Base-by-base conservation (phyloP, 129 eudicot genomes). In the Arctium minus region DNA sequence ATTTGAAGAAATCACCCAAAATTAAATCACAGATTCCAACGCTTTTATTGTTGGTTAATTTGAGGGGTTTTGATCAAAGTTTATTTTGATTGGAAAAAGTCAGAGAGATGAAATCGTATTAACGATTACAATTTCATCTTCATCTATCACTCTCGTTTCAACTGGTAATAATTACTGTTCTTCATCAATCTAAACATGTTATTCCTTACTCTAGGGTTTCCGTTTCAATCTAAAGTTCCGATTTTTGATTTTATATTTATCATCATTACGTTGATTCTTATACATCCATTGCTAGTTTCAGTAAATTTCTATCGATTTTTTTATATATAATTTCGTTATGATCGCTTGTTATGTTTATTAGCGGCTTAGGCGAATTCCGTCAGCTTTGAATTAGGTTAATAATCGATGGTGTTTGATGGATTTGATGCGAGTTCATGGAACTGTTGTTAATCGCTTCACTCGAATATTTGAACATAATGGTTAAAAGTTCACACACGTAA, bases 121-220 rank as follows among this genome's bases (percentile, higher is more conserved):
- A 39, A 42, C 35, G 77, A 60, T 60, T 79, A 6, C 10, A 17
- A 42, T 44, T 10, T 36, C 30, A 12, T 73, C 75, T 68, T 35
- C 17, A 27, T 79, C 64, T 64, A 5, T 35, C 60, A 68, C 17
- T 18, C 36, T 32, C 42, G n/a, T 78, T 88, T 22, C 15, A 44
- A 69, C 37, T 65, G 40, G 70, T 29, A 83, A 42, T 13, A 56
- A 35, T 32, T 56, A 48, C 48, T 18, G 18, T 22, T 32, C 46
- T 6, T 65, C 42, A 48, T 27, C 13, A 17, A 60, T 82, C 33
- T 42, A 67, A 37, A 38, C 76, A 77, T 38, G 74, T 65, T 64
- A 38, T 79, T 39, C 75, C 72, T 83, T 77, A 83, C 75, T 84
- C 82, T 86, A 88, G 91, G 93, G 91, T 90, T 90, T 81, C 40